Base-by-base conservation (phyloP, 495 filamentous ascomycete genomes). In the Aspergillus campestris region DNA sequence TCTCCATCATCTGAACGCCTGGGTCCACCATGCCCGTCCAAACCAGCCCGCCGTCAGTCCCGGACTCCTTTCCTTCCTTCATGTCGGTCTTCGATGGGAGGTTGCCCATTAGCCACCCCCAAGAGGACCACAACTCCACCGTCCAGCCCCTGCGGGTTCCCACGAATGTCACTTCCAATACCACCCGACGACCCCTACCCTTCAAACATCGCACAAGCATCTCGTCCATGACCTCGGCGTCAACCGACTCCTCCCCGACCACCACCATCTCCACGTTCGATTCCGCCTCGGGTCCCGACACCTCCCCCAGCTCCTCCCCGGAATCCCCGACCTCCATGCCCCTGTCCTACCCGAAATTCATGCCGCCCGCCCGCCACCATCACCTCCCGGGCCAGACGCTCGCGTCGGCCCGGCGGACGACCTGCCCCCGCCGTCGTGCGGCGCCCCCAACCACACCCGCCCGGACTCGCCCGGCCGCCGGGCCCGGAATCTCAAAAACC, bases 231-330 rank as follows among this genome's bases (percentile, higher is more conserved):
- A 76, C 79, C 35, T 87, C 87, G 7, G 89, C 84, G 38, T 98
- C 92, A 3, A 85, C 82, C 24, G 89, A 96, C 56, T 94, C 90
- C 7, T 97, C 92, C 13, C 92, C 92, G 0, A 96, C 92, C 12
- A 97, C 89, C 3, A 95, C 91, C 1, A 77, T 90, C n/a, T 95
- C 89, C 10, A 95, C 89, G 9, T 84, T 90, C 35, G 92, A 91
- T 58, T 90, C 89, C 7, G 84, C 84, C 11, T 86, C 86, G 12
- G 74, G 87, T 24, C 87, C 89, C n/a, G 90, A 95, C 47, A 81
- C 87, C 7, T 95, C 92, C 5, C 89, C 91, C 6, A 86, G 83
- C 74, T 92, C 92, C 2, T 95, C 91, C 2, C 87, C 90, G 11
- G 88, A 95, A 61, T 91, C 90, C 7, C 84, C 87, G 8, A 74